Evolutionary conservation across 192 early-diverging fungal genomes (phyloP).

Genomic region (Backusella morwellensis): DNA sequence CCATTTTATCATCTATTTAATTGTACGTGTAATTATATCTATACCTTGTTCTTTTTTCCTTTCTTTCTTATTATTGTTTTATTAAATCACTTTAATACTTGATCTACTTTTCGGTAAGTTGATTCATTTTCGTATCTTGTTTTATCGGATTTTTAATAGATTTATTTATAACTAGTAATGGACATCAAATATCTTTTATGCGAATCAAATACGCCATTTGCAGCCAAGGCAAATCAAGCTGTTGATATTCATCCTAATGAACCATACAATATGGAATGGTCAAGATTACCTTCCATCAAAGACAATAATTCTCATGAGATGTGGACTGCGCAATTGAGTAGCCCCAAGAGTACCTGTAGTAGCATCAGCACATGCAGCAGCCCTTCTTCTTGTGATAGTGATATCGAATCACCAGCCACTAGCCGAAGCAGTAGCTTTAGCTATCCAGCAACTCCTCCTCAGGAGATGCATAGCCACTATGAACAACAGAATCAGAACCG

Average conservation of each 20-base stretch:
- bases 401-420: neutral
- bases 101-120: neutral
- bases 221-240: neutral
- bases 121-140: neutral
- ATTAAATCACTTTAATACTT: neutral
- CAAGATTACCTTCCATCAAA: neutral
- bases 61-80: neutral
- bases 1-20: neutral
- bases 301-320: neutral
- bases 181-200: conserved; percentile 17
- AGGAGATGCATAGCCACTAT: neutral
- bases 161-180: neutral
- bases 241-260: neutral
- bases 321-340: neutral
- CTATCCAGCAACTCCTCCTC: neutral
- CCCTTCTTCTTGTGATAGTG: neutral
- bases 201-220: neutral
- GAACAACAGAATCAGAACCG: neutral
- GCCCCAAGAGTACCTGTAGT: conserved; percentile 12
- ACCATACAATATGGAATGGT: neutral
- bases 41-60: neutral
- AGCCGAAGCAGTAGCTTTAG: neutral
- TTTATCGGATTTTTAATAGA: conserved; percentile 3
- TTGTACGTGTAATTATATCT: conserved; percentile 6
- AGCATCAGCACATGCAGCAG: conserved; percentile 11